Conservation (phyloP, 2,329 filamentous ascomycete species). For the Ophiostoma triangulosporum region DNA sequence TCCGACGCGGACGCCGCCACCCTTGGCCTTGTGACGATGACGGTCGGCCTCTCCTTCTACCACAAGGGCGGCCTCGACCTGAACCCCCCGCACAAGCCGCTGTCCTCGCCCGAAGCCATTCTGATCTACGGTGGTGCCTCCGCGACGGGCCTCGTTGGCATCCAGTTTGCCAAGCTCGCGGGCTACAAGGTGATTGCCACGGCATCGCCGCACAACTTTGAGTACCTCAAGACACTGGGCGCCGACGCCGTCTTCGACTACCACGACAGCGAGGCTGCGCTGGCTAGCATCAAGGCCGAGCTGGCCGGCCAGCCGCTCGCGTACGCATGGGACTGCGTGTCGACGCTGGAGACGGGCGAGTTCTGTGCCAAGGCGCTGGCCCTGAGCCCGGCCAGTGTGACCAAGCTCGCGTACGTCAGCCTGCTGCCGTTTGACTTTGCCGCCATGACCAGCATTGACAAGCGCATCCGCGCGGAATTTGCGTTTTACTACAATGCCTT, state of each 20-base stretch:
- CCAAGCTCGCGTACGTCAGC: constrained; percentile 8
- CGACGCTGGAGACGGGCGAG: constrained; percentile 15
- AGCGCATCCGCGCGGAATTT: constrained; percentile 15
- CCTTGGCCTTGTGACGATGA: constrained; percentile 26
- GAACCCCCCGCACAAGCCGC: constrained; percentile 27
- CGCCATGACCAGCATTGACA: constrained; percentile 33
- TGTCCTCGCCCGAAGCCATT: constrained; percentile 21
- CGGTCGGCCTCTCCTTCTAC: constrained; percentile 35
- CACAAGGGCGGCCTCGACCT: constrained; percentile 26
- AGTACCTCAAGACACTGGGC: constrained; percentile 27
- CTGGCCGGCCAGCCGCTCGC: constrained; percentile 18
- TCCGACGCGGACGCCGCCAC: constrained; percentile 33
- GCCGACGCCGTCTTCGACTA: constrained; percentile 36
- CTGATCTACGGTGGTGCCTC: constrained; percentile 37
- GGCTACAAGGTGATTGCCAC: constrained; percentile 27
- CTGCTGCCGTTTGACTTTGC: constrained; percentile 8
- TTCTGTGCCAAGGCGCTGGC: constrained; percentile 19
- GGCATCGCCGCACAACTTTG: constrained; percentile 25
- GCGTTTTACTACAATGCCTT: constrained; percentile 23
- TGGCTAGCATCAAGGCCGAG: constrained; percentile 13
- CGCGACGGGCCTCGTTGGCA: constrained; percentile 39
- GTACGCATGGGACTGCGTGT: constrained; percentile 26
- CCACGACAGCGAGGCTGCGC: constrained; percentile 15
- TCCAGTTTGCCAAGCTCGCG: constrained; percentile 30
- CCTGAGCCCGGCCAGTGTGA: background rate